phyloP scores from a whole-genome alignment of 2,329 filamentous ascomycete genomes.

The Raffaelea albimanens region DNA sequence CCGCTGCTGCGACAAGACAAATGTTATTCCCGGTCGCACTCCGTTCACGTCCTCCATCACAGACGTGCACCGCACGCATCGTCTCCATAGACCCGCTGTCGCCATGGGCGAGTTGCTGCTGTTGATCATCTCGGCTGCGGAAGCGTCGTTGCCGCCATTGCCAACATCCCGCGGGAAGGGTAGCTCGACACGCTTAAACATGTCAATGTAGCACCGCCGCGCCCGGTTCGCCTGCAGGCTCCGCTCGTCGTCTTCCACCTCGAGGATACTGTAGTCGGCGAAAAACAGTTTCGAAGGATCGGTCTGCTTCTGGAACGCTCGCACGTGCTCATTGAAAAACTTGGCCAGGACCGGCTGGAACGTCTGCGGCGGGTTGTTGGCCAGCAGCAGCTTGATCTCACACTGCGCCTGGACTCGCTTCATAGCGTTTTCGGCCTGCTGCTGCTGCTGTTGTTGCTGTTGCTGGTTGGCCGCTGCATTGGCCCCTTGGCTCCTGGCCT shows the following conservation, averaged over 20 bases:
- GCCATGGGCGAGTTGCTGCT: slow-evolving; percentile 4
- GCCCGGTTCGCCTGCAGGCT: slow-evolving; percentile 31
- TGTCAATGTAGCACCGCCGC: slow-evolving; percentile 35
- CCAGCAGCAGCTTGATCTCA: slow-evolving; percentile 44
- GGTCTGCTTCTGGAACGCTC: slow-evolving; percentile 46
- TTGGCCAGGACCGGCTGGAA: slow-evolving; percentile 52
- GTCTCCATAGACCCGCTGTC: slow-evolving; percentile 23
- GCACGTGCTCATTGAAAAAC: slow-evolving; percentile 51
- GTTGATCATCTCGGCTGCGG: background rate
- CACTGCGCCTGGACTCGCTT: slow-evolving; percentile 38
- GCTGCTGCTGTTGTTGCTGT: slow-evolving; percentile 7
- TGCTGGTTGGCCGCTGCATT: slow-evolving; percentile 9
- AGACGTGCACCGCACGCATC: slow-evolving; percentile 51
- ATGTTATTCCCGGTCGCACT: slow-evolving; percentile 38
- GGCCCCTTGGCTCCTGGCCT: slow-evolving; percentile 29
- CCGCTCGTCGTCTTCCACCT: slow-evolving; percentile 48
- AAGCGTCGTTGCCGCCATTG: background rate
- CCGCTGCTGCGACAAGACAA: slow-evolving; percentile 44
- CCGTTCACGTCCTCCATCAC: slow-evolving; percentile 53
- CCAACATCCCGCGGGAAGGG: background rate
- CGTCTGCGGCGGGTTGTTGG: slow-evolving; percentile 31
- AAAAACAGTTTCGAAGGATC: slow-evolving; percentile 64
- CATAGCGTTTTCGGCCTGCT: slow-evolving; percentile 12
- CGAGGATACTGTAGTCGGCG: slow-evolving; percentile 60
- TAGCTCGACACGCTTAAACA: slow-evolving; percentile 52